Percentiles rank a stretch among this genome's conserved stretches.
phyloP scores from a whole-genome alignment of 352 stramenopile genomes.

The Globisporangium nagaii region DNA sequence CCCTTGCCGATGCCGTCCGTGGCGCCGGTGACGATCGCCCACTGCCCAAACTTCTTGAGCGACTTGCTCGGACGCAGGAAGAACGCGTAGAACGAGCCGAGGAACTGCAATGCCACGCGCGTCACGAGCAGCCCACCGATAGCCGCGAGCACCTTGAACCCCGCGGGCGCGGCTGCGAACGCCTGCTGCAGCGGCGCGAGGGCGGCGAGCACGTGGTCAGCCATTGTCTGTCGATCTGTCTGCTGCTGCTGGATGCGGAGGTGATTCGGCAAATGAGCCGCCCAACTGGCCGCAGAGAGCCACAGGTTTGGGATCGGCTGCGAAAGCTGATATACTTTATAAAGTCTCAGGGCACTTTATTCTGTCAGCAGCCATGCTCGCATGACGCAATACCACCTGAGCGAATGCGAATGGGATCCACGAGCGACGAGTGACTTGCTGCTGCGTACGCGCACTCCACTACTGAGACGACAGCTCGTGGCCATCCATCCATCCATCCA shows the following conservation, averaged over 20 bases:
- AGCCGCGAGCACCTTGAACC: conserved; percentile 34
- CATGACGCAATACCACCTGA: no score
- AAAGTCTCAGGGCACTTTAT: no score
- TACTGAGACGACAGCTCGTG: no score
- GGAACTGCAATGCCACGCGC: conserved; percentile 44
- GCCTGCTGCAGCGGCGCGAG: conserved; percentile 24
- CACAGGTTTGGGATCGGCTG: background rate
- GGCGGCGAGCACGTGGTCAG: conserved; percentile 4
- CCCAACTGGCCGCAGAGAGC: background rate
- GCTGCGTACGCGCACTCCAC: background rate
- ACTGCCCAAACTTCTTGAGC: conserved; percentile 94
- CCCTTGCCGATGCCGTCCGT: conserved; percentile 93
- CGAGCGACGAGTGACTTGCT: background rate
- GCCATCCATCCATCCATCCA: background rate
- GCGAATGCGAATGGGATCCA: background rate
- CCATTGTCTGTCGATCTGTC: background rate
- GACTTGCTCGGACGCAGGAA: conserved; percentile 94
- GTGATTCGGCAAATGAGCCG: conserved; percentile 1
- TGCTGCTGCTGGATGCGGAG: background rate
- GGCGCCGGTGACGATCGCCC: conserved; percentile 96
- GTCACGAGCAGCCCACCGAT: conserved; percentile 45
- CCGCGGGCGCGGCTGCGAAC: conserved; percentile 25
- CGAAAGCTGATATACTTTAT: no score
- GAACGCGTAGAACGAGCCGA: conserved; percentile 62
- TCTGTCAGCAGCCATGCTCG: no score